phyloP scores from a whole-genome alignment of 1,284 basidiomycete genomes.

The Heliocybe sulcata region DNA sequence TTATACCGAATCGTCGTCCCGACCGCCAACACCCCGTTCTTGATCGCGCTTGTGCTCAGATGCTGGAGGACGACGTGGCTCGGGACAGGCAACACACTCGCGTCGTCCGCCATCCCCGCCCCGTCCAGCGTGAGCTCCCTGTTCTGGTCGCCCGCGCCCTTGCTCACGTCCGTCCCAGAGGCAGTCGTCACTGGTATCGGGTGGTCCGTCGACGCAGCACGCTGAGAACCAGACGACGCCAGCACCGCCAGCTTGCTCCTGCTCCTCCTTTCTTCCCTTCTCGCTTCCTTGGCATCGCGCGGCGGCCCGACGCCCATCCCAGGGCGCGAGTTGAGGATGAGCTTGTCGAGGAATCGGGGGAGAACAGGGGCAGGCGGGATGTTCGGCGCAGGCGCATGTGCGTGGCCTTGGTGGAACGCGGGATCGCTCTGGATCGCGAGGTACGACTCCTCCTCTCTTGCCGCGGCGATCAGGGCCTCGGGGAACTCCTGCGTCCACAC shows the following conservation, averaged over 20 bases:
- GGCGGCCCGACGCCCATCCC: conserved; percentile 7
- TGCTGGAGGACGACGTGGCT: conserved; percentile 96
- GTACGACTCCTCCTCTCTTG: conserved; percentile 79
- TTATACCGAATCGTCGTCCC: conserved; percentile 91
- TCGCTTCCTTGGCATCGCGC: too few species aligned
- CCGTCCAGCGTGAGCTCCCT: conserved; percentile 23
- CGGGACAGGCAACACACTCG: conserved; percentile 88
- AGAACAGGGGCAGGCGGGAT: conserved; percentile 83
- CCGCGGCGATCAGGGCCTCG: conserved; percentile 66
- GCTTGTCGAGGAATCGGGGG: conserved; percentile 89
- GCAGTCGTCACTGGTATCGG: conserved; percentile 34
- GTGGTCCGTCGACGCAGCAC: conserved; percentile 16
- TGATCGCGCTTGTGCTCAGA: conserved; percentile 92
- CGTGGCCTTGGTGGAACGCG: conserved; percentile 12
- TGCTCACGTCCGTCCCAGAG: conserved; percentile 31
- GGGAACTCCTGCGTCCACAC: conserved; percentile 78
- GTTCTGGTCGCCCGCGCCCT: not conserved
- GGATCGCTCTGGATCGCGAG: conserved; percentile 38
- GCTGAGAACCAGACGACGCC: conserved; percentile 4
- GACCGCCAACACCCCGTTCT: conserved; percentile 90
- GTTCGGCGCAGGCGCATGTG: conserved; percentile 52
- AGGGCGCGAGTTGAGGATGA: conserved; percentile 72
- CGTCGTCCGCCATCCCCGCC: conserved; percentile 72
- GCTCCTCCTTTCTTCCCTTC: conserved; percentile 16
- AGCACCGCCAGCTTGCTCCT: conserved; percentile 21